Conservation (phyloP, 257 asterid genomes). For the Striga asiatica region DNA sequence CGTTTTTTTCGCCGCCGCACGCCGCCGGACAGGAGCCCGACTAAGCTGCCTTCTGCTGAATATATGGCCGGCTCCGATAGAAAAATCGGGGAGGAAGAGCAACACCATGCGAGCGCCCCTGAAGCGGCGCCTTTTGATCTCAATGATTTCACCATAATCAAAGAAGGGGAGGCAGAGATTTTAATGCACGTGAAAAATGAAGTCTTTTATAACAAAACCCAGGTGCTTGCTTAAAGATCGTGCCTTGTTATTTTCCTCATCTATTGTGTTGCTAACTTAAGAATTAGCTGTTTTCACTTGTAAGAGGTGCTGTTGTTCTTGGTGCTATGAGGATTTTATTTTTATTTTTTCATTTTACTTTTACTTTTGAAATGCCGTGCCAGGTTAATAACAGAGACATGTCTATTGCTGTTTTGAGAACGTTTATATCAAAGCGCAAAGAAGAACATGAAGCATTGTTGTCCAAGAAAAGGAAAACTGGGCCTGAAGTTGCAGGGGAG, state of each 20-base stretch:
- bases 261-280: neutral
- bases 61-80: constrained; percentile 35
- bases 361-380: constrained; percentile 15
- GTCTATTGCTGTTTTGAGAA: constrained; percentile 91
- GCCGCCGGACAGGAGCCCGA: constrained; percentile 8
- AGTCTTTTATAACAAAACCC: constrained; percentile 87
- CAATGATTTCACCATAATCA: constrained; percentile 51
- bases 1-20: constrained; percentile 4
- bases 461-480: constrained; percentile 35
- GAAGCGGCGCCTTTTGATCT: constrained; percentile 42
- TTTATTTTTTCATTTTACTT: neutral
- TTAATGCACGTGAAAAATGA: constrained; percentile 77
- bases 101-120: constrained; percentile 16
- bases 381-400: constrained; percentile 95
- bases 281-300: neutral
- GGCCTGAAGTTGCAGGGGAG: constrained; percentile 30
- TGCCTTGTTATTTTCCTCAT: neutral
- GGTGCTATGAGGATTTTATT: neutral
- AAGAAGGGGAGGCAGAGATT: constrained; percentile 96
- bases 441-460: constrained; percentile 56
- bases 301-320: neutral
- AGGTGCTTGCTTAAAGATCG: constrained; percentile 39
- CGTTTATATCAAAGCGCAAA: constrained; percentile 51
- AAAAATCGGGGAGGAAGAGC: constrained; percentile 28
- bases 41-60: neutral